Evolutionary conservation across 1,284 basidiomycete species (phyloP), one percentile per base, ranked within the genome.

Genomic region (Microbotryum lychnidis-dioicae): DNA sequence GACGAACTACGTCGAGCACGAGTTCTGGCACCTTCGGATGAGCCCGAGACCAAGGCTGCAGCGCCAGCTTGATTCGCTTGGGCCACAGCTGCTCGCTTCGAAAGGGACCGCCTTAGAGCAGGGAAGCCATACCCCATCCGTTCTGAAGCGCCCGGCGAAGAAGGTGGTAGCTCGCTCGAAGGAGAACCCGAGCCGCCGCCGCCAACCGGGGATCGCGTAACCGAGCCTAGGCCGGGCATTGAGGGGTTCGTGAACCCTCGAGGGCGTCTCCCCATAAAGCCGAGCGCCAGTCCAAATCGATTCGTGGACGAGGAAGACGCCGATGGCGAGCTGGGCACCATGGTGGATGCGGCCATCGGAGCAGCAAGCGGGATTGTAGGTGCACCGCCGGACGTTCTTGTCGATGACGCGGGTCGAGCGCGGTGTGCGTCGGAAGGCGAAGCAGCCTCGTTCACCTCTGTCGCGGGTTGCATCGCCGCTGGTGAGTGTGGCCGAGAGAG

Each of bases 271-370:
- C 58, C 56, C 51, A 68, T 66, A 56, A 67, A 67, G 6, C 60
- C 60, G 42, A 69, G 61, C 1, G 61, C 58, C 42, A 67, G 55
- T 3, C 67, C 65, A 53, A 69, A 69, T 12, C 67, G 56, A 57
- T 67, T 69, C 27, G 54, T 54, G 1, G 50, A 33, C 5, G 48
- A 29, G 2, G 57, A 50, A 6, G n/a, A 10, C 18, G 48, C 31
- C 20, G 63, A 58, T 29, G 56, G 59, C 0, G 63, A 65, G 20
- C 57, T 56, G 5, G 62, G 58, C 8, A 45, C 45, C 6, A 18
- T 20, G 20, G 31, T 4, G n/a, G 33, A 59, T 37, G 47, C 37
- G 12, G 37, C 16, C 5, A 42, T 42, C 37, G 37, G 37, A 18
- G 37, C 37, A 42, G 37, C 37, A 18, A 42, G 37, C 37, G 37